Evolutionary conservation across 768 basidiomycete genomes (phyloP).

Genomic region (Amanita pallidorosea): DNA sequence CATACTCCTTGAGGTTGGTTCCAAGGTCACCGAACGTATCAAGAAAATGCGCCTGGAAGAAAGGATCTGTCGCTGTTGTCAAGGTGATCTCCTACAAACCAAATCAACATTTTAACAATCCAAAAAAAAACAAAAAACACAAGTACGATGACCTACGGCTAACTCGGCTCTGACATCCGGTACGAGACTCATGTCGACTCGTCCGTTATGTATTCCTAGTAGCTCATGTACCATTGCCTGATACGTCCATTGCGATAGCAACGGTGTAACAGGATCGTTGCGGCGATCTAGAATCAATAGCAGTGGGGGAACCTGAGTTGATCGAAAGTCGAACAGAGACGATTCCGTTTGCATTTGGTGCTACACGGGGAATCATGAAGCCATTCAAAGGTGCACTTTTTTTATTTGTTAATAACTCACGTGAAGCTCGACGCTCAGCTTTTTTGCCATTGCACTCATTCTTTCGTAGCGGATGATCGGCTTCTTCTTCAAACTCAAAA

Average conservation of each 20-base stretch:
- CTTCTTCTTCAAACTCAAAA: slow-evolving; percentile 93
- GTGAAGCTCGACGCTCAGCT: slow-evolving; percentile 78
- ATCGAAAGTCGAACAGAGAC: slow-evolving; percentile 84
- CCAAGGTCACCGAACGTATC: slow-evolving; percentile 97
- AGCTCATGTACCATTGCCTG: slow-evolving; percentile 99
- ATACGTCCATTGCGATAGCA: slow-evolving; percentile 98
- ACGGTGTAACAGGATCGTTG: slow-evolving; percentile 94
- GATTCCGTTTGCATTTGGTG: slow-evolving; percentile 74
- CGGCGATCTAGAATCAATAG: slow-evolving; percentile 89
- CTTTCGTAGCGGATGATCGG: slow-evolving; percentile 90
- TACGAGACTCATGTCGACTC: slow-evolving; percentile 75
- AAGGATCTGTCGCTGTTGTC: slow-evolving; percentile 83
- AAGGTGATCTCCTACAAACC: slow-evolving; percentile 78
- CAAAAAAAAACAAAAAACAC: neutral
- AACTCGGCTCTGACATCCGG: slow-evolving; percentile 84
- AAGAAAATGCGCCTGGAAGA: slow-evolving; percentile 84
- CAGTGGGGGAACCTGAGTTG: slow-evolving; percentile 80
- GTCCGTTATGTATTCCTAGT: slow-evolving; percentile 86
- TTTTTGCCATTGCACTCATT: slow-evolving; percentile 88
- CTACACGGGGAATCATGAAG: slow-evolving; percentile 25
- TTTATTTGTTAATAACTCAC: too few relatives aligned
- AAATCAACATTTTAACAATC: neutral
- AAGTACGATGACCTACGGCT: slow-evolving; percentile 35
- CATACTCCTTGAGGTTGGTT: slow-evolving; percentile 82
- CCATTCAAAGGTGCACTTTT: neutral